Evolutionary conservation across 139 green algal species (phyloP).

Genomic region (Chlamydomonas incerta): DNA sequence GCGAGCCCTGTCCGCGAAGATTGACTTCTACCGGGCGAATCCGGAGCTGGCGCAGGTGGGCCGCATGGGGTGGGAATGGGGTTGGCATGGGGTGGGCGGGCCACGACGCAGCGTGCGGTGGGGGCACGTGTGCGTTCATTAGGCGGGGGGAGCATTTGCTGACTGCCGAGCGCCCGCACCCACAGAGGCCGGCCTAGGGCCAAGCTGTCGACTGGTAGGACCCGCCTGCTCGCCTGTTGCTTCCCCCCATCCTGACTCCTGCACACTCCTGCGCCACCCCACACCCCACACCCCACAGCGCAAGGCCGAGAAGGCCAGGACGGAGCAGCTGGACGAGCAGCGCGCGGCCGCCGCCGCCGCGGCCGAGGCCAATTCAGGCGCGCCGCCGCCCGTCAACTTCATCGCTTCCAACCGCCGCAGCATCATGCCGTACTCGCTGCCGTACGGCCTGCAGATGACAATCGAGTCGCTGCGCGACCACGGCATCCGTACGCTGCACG

Average conservation of each 20-base stretch:
- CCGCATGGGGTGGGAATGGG: not conserved
- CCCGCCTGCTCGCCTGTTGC: not conserved
- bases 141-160: no score
- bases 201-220: no score
- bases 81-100: no score
- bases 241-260: no score
- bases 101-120: no score
- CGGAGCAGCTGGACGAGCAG: constrained; percentile 8
- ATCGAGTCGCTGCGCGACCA: constrained; percentile 19
- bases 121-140: no score
- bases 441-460: constrained; percentile 9
- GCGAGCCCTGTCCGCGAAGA: constrained; percentile 16
- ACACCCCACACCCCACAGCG: not conserved
- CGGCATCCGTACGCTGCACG: not conserved
- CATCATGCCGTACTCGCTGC: constrained; percentile 2
- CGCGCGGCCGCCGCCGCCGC: not conserved
- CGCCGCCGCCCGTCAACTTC: constrained; percentile 6
- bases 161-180: no score
- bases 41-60: constrained; percentile 10
- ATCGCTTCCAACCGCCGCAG: constrained; percentile 34
- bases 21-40: constrained; percentile 43
- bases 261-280: no score
- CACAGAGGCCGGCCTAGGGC: no score
- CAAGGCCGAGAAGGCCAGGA: not conserved
- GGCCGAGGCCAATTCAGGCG: not conserved